Evolutionary conservation across 106 monocot species (phyloP).

Genomic region (Amphibolis antarctica): DNA sequence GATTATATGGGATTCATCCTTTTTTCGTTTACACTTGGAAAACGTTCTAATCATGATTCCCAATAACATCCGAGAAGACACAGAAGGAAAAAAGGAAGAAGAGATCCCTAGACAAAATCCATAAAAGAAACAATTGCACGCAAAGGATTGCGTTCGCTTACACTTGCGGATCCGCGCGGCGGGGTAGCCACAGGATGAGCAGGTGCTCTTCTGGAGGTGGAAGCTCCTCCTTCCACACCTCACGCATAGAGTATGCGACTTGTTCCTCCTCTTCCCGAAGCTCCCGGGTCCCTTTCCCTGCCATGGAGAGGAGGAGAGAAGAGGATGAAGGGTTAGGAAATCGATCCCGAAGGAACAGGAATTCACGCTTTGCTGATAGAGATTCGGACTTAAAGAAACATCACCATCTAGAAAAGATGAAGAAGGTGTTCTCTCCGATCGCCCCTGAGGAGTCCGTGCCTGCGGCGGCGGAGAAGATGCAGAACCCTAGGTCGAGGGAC

Average conservation of each 20-base stretch:
- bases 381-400: no score
- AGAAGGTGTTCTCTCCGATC: not conserved
- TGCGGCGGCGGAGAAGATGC: not conserved
- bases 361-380: no score
- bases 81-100: no score
- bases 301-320: not conserved
- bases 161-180: constrained; percentile 40
- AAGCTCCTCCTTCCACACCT: constrained; percentile 42
- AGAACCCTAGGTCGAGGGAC: not conserved
- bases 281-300: constrained; percentile 46
- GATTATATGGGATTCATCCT: no score
- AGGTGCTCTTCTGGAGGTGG: constrained; percentile 47
- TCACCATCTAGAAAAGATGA: not conserved
- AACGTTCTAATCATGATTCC: no score
- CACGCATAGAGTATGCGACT: constrained; percentile 36
- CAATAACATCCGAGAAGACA: no score
- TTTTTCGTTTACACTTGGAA: no score
- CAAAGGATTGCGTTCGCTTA: not conserved
- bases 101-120: no score
- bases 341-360: no score
- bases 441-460: not conserved
- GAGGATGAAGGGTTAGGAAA: no score
- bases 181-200: constrained; percentile 36
- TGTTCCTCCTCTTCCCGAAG: constrained; percentile 46
- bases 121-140: not conserved